Evolutionary conservation across 2,329 filamentous ascomycete species (phyloP), one percentile per base, ranked within the genome.

Genomic region (Amylocarpus encephaloides): DNA sequence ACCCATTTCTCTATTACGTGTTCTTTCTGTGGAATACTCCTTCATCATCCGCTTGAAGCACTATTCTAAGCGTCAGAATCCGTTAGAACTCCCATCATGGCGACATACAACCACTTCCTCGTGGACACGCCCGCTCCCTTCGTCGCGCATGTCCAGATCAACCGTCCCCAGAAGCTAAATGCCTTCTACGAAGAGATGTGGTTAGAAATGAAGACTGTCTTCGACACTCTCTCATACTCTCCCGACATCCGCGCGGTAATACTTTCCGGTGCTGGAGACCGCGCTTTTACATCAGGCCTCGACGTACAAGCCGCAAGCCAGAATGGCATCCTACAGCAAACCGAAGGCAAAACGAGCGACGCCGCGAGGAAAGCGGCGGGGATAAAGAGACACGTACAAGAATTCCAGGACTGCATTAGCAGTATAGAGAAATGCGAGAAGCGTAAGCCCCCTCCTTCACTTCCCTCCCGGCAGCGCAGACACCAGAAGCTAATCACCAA

Each of bases 141-240:
- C 71, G 84, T 96, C 43, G 87, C 84, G n/a, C 88, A 95, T 67
- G 86, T 97, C 52, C 85, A 96, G 70, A 95, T 95, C 71, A 91
- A 94, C 73, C 80, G 91, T 1, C 82, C 91, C 1, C 70, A 80
- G 58, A 95, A 95, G 73, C 73, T 96, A 67, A 97, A 97, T 68
- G 83, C 91, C 57, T 96, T 95, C 68, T 78, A 82, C 58, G 82
- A 88, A 66, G 72, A 80, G 48, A 92, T 96, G 82, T 96, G 91
- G 89, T 73, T 84, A 47, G 89, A 95, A 71, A 76, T 95, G 56
- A 80, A 82, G 49, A 64, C 68, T 11, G 75, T 94, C 59, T 93
- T 97, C 73, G 69, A 73, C 50, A 75, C 78, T 53, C 80, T 96
- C 54, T 91, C 87, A 38, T 66, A 71, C 53, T 85, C 91, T 69